A percentile compares a stretch with the other conserved stretches of the same genome.
Evolutionary conservation across 805 yeast species (phyloP).

Genomic region (Allodekkera sacchari): DNA sequence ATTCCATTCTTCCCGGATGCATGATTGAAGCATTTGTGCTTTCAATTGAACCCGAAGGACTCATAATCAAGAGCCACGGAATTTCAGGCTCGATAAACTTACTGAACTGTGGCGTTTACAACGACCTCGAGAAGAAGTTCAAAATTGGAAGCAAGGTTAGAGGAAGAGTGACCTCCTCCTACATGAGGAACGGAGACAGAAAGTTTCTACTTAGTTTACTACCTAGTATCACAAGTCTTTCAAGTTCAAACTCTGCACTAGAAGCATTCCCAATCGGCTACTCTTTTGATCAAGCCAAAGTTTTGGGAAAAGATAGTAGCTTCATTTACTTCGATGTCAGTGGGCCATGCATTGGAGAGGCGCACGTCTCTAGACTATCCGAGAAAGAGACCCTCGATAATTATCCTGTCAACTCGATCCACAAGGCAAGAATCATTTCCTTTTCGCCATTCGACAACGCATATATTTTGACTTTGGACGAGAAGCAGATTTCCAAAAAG

Average conservation of each 20-base stretch:
- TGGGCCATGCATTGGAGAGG: slow-evolving; percentile 52
- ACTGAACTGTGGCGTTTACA: slow-evolving; percentile 50
- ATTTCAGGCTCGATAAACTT: slow-evolving; percentile 62
- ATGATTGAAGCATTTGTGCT: slow-evolving; percentile 66
- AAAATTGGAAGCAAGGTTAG: slow-evolving; percentile 60
- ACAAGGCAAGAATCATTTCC: slow-evolving; percentile 71
- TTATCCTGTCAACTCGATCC: slow-evolving; percentile 57
- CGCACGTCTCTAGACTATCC: slow-evolving; percentile 66
- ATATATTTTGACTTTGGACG: slow-evolving; percentile 62
- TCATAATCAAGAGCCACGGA: slow-evolving; percentile 68
- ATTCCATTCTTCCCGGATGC: slow-evolving; percentile 81
- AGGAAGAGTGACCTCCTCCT: slow-evolving; percentile 62
- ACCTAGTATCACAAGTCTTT: slow-evolving; percentile 41
- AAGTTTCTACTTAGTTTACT: slow-evolving; percentile 57
- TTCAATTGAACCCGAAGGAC: slow-evolving; percentile 51
- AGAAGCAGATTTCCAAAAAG: slow-evolving; percentile 51
- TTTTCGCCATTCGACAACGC: slow-evolving; percentile 58
- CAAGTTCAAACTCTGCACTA: slow-evolving; percentile 30
- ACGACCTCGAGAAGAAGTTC: slow-evolving; percentile 49
- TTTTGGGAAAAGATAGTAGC: slow-evolving; percentile 50
- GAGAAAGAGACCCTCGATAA: slow-evolving; percentile 35
- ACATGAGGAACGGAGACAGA: slow-evolving; percentile 40
- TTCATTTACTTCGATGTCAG: slow-evolving; percentile 50
- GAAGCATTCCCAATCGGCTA: slow-evolving; percentile 80
- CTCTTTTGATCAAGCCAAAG: slow-evolving; percentile 46